Evolutionary conservation across 2,329 filamentous ascomycete genomes (phyloP).

Genomic region (Dothistroma septosporum): DNA sequence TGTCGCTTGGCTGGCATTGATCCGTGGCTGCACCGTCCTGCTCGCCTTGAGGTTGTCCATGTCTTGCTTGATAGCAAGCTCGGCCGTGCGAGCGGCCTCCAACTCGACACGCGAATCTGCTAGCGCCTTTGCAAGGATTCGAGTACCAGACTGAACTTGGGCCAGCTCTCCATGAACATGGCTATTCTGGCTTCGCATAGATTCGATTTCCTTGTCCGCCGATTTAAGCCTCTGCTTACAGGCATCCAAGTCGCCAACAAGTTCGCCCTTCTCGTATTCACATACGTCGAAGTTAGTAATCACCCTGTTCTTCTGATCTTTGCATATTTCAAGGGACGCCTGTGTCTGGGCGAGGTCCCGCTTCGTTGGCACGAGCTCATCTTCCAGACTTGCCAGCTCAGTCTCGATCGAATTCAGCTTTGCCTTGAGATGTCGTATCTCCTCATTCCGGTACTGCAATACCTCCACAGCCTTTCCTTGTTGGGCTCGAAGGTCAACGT

Average conservation of each 20-base stretch:
- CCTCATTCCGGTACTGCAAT: too few relatives aligned
- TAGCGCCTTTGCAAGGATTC: background rate
- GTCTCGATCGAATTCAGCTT: background rate
- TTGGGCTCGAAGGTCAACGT: background rate
- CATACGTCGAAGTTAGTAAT: background rate
- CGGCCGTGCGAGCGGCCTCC: background rate
- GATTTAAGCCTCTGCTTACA: background rate
- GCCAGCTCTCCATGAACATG: background rate
- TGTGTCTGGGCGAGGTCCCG: background rate
- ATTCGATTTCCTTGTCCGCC: background rate
- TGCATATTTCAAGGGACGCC: background rate
- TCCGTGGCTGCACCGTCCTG: background rate
- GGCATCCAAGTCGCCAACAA: background rate
- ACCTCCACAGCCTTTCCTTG: too few relatives aligned
- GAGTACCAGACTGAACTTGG: background rate
- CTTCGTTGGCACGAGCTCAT: background rate
- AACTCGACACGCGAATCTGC: background rate
- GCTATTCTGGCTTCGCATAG: background rate
- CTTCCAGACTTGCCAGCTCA: background rate
- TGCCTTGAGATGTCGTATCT: too few relatives aligned
- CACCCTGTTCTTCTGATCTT: background rate
- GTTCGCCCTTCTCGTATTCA: background rate
- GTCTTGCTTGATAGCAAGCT: background rate
- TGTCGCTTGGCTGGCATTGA: background rate
- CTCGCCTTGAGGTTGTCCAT: background rate